Percentiles rank a stretch among this genome's conserved stretches.
Conservation (phyloP, 2,329 filamentous ascomycete species). For the Fusarium subglutinans region DNA sequence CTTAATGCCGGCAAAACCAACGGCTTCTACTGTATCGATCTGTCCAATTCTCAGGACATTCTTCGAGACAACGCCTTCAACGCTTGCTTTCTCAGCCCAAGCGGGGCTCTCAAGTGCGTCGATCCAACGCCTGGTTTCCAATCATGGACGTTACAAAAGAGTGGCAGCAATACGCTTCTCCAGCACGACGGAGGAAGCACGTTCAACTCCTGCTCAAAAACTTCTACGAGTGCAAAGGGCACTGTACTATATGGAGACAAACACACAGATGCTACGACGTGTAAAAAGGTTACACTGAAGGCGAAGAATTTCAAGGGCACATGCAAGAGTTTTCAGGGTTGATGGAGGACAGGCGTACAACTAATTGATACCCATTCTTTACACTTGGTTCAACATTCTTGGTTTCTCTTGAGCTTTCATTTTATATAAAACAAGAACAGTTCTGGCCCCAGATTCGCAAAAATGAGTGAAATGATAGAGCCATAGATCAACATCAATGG, state of each 20-base stretch:
- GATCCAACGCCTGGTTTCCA: conserved; percentile 45
- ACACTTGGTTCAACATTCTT: not conserved
- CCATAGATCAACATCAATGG: not conserved
- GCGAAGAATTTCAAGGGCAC: conserved; percentile 42
- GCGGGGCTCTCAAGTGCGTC: conserved; percentile 44
- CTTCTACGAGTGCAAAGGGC: conserved; percentile 27
- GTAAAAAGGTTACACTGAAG: conserved; percentile 39
- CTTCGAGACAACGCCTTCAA: conserved; percentile 44
- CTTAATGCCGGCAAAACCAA: conserved; percentile 36
- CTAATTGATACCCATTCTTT: not conserved
- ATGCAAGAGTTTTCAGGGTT: conserved; percentile 34
- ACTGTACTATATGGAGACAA: conserved; percentile 38
- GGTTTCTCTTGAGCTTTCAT: not conserved
- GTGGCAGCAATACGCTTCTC: conserved; percentile 34
- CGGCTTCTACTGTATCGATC: conserved; percentile 47
- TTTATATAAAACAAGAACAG: not conserved
- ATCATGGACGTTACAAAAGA: conserved; percentile 41
- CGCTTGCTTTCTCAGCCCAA: conserved; percentile 46
- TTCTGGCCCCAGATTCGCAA: not conserved
- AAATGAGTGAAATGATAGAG: not conserved
- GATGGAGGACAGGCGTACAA: not conserved
- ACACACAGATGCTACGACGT: conserved; percentile 26
- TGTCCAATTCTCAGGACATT: conserved; percentile 35
- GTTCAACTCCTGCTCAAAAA: conserved; percentile 42
- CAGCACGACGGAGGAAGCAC: conserved; percentile 35